Conservation (phyloP, 2,329 filamentous ascomycete genomes). For the Magnaporthiopsis incrustans region DNA sequence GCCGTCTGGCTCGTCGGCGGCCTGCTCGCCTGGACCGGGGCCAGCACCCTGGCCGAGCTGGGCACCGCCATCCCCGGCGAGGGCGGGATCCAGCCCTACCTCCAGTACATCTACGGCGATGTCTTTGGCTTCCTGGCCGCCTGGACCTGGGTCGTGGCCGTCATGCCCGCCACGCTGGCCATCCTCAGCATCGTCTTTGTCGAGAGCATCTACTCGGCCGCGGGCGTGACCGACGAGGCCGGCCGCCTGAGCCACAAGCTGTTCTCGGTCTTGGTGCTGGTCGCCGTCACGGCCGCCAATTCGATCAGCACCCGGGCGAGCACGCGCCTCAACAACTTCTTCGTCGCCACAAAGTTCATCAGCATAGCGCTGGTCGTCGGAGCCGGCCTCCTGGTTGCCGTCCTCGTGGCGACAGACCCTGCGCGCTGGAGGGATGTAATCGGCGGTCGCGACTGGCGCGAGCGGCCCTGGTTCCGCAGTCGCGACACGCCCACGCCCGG, state of each 20-base stretch:
- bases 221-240: conserved; percentile 34
- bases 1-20: conserved; percentile 55
- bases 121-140: conserved; percentile 54
- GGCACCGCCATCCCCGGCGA: conserved; percentile 56
- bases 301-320: conserved; percentile 48
- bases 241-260: conserved; percentile 38
- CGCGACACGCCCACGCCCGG: conserved; percentile 42
- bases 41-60: conserved; percentile 53
- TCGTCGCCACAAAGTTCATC: conserved; percentile 45
- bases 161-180: conserved; percentile 57
- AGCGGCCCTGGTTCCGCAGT: conserved; percentile 46
- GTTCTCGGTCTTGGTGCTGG: conserved; percentile 39
- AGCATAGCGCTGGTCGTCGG: conserved; percentile 39
- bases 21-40: conserved; percentile 55
- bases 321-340: conserved; percentile 47
- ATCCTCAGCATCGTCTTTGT: conserved; percentile 59
- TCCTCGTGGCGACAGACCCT: conserved; percentile 29
- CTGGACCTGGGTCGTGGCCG: conserved; percentile 58
- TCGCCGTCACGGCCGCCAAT: conserved; percentile 41
- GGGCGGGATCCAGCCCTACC: conserved; percentile 55
- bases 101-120: conserved; percentile 53
- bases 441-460: conserved; percentile 34
- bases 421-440: conserved; percentile 17
- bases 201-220: conserved; percentile 48
- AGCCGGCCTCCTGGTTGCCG: conserved; percentile 38